phyloP scores from a whole-genome alignment of 176 grass and related monocot species.

The Oropetium thomaeum region DNA sequence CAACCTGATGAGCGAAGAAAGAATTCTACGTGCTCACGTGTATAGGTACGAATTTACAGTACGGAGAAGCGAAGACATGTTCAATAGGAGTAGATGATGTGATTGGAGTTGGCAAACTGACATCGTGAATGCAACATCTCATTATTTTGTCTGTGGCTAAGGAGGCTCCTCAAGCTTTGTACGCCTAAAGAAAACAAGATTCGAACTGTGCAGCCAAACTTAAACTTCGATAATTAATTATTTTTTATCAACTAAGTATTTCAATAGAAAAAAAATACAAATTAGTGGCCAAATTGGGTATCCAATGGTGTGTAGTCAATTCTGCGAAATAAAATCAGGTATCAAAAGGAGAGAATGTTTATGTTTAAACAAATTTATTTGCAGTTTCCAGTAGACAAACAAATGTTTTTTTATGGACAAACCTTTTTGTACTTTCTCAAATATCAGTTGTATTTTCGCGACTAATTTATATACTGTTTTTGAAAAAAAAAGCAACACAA shows the following conservation, averaged over 20 bases:
- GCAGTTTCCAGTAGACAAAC: too few species aligned
- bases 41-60: neutral
- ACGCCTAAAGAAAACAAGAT: neutral
- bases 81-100: neutral
- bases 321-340: too few species aligned
- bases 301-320: too few species aligned
- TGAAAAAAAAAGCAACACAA: neutral
- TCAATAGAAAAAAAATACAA: neutral
- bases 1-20: constrained; percentile 27
- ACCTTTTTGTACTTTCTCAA: neutral
- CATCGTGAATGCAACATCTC: neutral
- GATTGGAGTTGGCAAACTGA: neutral
- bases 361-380: too few species aligned
- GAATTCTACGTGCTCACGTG: neutral
- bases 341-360: too few species aligned
- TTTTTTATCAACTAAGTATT: neutral
- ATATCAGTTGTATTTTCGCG: neutral
- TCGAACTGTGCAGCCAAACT: neutral
- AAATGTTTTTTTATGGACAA: neutral
- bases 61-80: constrained; percentile 21
- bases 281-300: too few species aligned
- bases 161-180: neutral
- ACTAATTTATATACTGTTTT: neutral
- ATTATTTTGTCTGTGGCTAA: neutral
- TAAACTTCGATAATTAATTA: neutral